A percentile compares a stretch with the other conserved stretches of the same genome.
phyloP scores from a whole-genome alignment of 2,329 filamentous ascomycete species.

The Fusarium sp. region DNA sequence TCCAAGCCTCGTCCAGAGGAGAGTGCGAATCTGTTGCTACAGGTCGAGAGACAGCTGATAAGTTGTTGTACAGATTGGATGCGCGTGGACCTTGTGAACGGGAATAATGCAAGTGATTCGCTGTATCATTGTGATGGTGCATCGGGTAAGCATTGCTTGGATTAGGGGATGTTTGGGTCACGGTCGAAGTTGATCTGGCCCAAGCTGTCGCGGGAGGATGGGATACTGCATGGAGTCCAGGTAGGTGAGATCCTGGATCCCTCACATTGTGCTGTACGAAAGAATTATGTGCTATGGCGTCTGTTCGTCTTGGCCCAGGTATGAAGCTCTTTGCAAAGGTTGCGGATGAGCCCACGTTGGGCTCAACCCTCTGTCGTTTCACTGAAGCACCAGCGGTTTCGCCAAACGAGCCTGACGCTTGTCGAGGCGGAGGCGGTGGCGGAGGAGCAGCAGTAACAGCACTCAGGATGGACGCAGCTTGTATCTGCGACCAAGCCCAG shows the following conservation, averaged over 20 bases:
- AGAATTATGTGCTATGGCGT: neutral
- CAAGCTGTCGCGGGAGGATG: neutral
- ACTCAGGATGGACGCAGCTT: constrained; percentile 25
- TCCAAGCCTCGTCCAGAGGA: neutral
- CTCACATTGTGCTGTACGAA: neutral
- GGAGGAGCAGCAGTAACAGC: constrained; percentile 6
- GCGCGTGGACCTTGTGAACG: constrained; percentile 4
- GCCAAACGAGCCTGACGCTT: neutral
- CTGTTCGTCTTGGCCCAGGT: neutral
- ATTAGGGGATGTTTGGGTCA: neutral
- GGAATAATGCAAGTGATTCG: neutral
- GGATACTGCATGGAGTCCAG: neutral
- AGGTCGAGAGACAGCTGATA: constrained; percentile 8
- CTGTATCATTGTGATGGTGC: neutral
- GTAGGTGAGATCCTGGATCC: neutral
- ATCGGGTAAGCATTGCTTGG: neutral
- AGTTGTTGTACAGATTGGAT: constrained; percentile 8
- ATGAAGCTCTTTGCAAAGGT: neutral
- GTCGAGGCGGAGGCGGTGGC: neutral
- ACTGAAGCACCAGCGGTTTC: neutral
- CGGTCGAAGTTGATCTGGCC: neutral
- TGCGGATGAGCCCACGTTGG: neutral
- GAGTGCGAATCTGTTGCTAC: constrained; percentile 1
- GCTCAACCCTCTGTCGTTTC: constrained; percentile 19
- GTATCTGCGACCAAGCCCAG: constrained; percentile 40